These are phyloP conservation scores for Cercospora nicotianae DNA, from an alignment of 2,329 filamentous ascomycete species.

Conservation along the genomic window DNA sequence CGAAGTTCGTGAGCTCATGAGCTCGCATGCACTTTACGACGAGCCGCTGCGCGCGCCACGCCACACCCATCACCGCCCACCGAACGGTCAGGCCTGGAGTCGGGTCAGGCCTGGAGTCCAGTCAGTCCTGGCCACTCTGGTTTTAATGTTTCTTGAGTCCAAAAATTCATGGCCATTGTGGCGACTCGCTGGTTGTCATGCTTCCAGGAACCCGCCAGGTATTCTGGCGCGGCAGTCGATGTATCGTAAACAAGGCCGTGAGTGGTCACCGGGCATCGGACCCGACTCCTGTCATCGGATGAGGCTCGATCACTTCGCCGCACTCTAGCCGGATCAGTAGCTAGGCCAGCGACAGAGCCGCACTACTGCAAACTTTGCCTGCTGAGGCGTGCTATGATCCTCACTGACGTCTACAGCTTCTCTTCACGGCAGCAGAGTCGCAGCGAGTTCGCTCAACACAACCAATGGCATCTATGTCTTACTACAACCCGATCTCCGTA, in stretches of 20 bases:
- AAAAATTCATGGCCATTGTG: too few species aligned
- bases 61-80: too few species aligned
- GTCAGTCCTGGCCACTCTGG: too few species aligned
- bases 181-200: not conserved
- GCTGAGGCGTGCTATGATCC: constrained; percentile 4
- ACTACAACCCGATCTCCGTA: not conserved
- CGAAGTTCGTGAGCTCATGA: not conserved
- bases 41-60: not conserved
- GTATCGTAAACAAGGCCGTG: not conserved
- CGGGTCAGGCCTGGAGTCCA: too few species aligned
- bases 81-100: too few species aligned
- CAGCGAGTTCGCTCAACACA: not conserved
- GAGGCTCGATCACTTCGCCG: constrained; percentile 3
- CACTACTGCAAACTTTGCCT: constrained; percentile 6
- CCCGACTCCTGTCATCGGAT: constrained; percentile 8
- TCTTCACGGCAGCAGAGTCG: constrained; percentile 5
- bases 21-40: not conserved
- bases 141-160: too few species aligned
- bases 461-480: not conserved
- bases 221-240: not conserved
- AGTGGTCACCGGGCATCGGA: not conserved
- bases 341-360: constrained; percentile 7
- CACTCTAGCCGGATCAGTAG: not conserved
- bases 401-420: constrained; percentile 8
- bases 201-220: too few species aligned